Conservation (phyloP, 2,329 filamentous ascomycete genomes). For the Aspergillus intermedius region DNA sequence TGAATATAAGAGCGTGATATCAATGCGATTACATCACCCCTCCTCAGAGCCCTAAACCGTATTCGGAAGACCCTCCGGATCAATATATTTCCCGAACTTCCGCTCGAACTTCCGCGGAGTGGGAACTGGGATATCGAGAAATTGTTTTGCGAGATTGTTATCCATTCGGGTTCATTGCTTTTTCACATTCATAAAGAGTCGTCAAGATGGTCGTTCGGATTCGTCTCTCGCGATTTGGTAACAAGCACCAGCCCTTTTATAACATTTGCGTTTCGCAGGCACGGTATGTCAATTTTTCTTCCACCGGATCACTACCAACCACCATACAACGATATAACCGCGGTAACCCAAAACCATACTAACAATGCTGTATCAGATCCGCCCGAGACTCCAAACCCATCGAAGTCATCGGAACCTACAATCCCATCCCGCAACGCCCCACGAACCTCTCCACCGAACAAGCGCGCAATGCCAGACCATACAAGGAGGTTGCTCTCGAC, state of each 20-base stretch:
- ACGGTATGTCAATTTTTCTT: slow-evolving; percentile 51
- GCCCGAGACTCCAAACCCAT: slow-evolving; percentile 82
- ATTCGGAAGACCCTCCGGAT: slow-evolving; percentile 12
- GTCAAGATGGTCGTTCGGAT: slow-evolving; percentile 82
- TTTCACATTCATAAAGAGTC: neutral
- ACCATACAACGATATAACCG: neutral
- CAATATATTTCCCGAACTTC: slow-evolving; percentile 19
- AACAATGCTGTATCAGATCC: slow-evolving; percentile 49
- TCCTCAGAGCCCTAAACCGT: slow-evolving; percentile 15
- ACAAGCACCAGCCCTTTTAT: slow-evolving; percentile 82
- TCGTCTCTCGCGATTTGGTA: slow-evolving; percentile 87
- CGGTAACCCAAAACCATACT: neutral
- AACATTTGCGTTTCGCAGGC: slow-evolving; percentile 96
- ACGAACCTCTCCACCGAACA: slow-evolving; percentile 44
- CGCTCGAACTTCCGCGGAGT: slow-evolving; percentile 24
- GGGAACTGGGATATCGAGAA: neutral
- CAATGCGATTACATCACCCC: slow-evolving; percentile 16
- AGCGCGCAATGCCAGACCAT: slow-evolving; percentile 54
- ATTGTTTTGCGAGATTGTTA: neutral
- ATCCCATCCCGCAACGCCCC: slow-evolving; percentile 52
- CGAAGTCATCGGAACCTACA: slow-evolving; percentile 75
- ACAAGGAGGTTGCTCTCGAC: slow-evolving; percentile 91
- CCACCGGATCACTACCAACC: slow-evolving; percentile 1
- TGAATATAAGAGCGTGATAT: neutral
- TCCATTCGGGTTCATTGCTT: slow-evolving; percentile 1